Evolutionary conservation across 2,329 filamentous ascomycete species (phyloP).

Genomic region (Aureobasidium namibiae): DNA sequence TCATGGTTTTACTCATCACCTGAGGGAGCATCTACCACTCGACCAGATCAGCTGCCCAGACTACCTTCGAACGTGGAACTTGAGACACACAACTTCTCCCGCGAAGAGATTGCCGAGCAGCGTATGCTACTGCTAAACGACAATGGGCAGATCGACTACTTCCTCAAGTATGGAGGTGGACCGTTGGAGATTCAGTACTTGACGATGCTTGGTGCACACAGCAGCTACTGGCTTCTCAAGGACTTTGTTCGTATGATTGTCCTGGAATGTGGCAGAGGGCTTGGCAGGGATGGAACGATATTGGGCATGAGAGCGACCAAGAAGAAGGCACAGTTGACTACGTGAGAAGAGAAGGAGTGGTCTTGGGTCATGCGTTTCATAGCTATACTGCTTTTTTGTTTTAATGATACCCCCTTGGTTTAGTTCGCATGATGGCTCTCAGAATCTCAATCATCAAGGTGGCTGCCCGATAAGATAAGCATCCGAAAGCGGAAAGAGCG

Average conservation of each 20-base stretch:
- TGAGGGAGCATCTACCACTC: conserved; percentile 18
- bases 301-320: conserved; percentile 48
- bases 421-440: neutral
- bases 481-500: neutral
- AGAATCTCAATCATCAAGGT: neutral
- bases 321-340: conserved; percentile 26
- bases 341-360: neutral
- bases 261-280: conserved; percentile 70
- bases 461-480: conserved; percentile 1
- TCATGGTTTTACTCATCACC: conserved; percentile 6
- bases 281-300: conserved; percentile 55
- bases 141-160: conserved; percentile 93
- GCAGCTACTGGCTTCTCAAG: conserved; percentile 80
- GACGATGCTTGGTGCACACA: conserved; percentile 93
- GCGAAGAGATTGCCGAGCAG: conserved; percentile 86
- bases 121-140: conserved; percentile 85
- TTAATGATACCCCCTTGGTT: neutral
- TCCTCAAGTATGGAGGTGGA: conserved; percentile 72
- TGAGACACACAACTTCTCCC: conserved; percentile 88
- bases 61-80: conserved; percentile 62
- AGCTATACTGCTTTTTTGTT: neutral
- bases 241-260: conserved; percentile 91
- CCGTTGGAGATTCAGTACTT: conserved; percentile 91
- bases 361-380: neutral
- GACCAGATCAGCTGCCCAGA: conserved; percentile 27